Evolutionary conservation across 345 rosid genomes (phyloP).

Genomic region (Hirschfeldia incana): DNA sequence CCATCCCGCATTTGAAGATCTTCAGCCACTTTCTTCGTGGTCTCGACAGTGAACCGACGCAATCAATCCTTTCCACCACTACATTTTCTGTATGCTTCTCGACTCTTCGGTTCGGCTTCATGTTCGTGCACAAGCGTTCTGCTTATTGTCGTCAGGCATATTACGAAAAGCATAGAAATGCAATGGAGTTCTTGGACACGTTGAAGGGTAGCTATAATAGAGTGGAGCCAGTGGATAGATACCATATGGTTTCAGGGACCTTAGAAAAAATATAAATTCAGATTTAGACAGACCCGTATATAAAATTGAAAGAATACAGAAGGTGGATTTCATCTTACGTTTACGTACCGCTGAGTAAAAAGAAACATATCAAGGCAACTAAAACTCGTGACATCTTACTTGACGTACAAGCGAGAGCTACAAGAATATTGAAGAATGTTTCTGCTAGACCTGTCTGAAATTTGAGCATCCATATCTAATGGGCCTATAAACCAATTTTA

Average conservation of each 20-base stretch:
- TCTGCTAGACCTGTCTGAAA: neutral
- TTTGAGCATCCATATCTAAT: neutral
- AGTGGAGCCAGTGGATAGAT: conserved; percentile 54
- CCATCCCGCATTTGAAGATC: conserved; percentile 40
- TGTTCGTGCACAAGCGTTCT: conserved; percentile 57
- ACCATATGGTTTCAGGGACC: neutral
- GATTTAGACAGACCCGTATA: neutral
- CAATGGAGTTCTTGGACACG: conserved; percentile 60
- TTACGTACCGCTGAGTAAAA: neutral
- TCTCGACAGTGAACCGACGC: conserved; percentile 64
- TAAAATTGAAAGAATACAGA: neutral
- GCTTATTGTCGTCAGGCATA: conserved; percentile 30
- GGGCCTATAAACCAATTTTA: neutral
- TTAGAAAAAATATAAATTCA: neutral
- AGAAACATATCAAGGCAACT: neutral
- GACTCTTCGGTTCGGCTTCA: conserved; percentile 40
- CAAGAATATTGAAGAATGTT: conserved; percentile 1
- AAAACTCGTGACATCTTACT: conserved; percentile 2
- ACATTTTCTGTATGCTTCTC: conserved; percentile 61
- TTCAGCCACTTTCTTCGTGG: conserved; percentile 57
- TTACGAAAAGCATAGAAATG: conserved; percentile 57
- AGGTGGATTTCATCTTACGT: neutral
- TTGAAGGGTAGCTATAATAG: conserved; percentile 70
- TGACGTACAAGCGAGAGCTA: conserved; percentile 7
- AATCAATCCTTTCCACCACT: conserved; percentile 67